Evolutionary conservation across 352 stramenopile genomes (phyloP), one percentile per base, ranked within the genome.

Genomic region (Phytophthora melonis): DNA sequence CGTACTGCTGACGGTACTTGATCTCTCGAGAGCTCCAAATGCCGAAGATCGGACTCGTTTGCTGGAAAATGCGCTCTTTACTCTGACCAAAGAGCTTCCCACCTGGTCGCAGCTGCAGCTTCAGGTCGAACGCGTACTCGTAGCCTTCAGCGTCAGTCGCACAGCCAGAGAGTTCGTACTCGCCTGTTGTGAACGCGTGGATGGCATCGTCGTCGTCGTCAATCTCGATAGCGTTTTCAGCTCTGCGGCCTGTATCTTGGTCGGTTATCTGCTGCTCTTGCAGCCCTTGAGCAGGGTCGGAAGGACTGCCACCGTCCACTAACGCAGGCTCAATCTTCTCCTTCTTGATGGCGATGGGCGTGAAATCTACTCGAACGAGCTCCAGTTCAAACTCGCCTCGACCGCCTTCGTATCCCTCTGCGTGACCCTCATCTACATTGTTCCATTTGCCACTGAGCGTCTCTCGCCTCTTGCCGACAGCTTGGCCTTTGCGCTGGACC

Each of bases 101-200:
- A 52, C 69, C 65, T 0, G 83, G 60, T 3, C 74, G 55, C 16
- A 93, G 69, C n/a, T 84, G 65, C 19, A 93, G 23, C 18, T 79
- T 58, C 1, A 92, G 71, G 66, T 87, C 73, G 32, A 88, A 92
- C 13, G 77, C 80, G 71, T 93, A 93, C 60, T 93, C 84, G 73
- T 93, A 93, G 11, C 84, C 87, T 21, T 93, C 87, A 11, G 77
- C 73, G 50, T 93, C 87, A 21, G 79, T 91, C 4, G 84, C 83
- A n/a, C 80, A 80, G 6, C 87, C 87, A 30, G 85, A 86, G 4
- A 93, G 70, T 50, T 72, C 69, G 70, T 87, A 93, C 13, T 70
- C 45, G 9, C 87, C 87, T 1, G 82, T 84, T 10, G 87, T 93
- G 6, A 93, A 77, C 14, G 75, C 74, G 8, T 57, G 58, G 14